Evolutionary conservation across 148 eudicot species (phyloP).

Genomic region (Rhododendron mucronatum): DNA sequence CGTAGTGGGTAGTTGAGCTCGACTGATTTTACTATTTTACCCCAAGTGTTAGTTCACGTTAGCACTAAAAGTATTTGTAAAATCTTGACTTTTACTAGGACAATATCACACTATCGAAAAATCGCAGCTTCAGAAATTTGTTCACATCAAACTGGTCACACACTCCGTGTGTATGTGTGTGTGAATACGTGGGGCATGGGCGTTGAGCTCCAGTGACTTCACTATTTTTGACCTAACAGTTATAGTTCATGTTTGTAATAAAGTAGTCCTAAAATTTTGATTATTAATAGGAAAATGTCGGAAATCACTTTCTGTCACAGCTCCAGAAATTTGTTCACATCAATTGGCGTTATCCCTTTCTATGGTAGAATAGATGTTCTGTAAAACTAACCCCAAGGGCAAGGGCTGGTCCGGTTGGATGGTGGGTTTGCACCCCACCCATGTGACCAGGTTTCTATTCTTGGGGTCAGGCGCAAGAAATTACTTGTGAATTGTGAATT

Average conservation of each 20-base stretch:
- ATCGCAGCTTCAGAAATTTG: neutral
- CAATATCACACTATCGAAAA: too few species aligned
- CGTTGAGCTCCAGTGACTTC: neutral
- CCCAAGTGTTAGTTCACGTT: too few species aligned
- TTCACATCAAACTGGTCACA: neutral
- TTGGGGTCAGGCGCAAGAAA: too few species aligned
- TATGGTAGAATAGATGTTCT: neutral
- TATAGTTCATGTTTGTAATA: neutral
- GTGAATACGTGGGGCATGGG: too few species aligned
- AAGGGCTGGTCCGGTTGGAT: too few species aligned
- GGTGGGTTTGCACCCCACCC: too few species aligned
- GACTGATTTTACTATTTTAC: too few species aligned
- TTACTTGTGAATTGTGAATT: too few species aligned
- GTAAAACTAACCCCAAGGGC: neutral
- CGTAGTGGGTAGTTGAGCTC: too few species aligned
- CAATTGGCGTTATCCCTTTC: neutral
- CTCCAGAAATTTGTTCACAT: neutral
- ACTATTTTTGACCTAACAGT: neutral
- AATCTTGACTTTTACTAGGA: too few species aligned
- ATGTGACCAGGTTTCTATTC: too few species aligned
- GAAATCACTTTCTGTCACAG: neutral
- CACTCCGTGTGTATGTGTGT: neutral
- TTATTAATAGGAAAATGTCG: neutral
- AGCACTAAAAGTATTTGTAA: too few species aligned
- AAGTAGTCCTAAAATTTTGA: neutral